Evolutionary conservation across 768 basidiomycete genomes (phyloP), one percentile per base, ranked within the genome.

Genomic region (Lenzites betulinus): DNA sequence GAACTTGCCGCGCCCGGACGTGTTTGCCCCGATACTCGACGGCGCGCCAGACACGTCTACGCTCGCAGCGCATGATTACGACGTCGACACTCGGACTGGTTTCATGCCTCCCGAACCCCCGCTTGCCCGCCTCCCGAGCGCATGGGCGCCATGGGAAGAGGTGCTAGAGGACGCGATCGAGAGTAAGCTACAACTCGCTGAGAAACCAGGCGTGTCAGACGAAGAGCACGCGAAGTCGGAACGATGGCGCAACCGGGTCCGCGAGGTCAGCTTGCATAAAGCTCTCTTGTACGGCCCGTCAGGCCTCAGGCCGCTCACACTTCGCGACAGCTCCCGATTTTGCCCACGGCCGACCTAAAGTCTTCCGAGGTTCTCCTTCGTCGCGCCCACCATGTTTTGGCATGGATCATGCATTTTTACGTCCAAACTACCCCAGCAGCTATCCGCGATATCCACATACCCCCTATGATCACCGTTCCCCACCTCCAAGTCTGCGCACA

Each of bases 61-160:
- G 0, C 68, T 76, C 49, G 75, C 74, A 39, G 75, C 75, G 6
- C 74, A 75, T 55, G 75, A 76, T 54, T 98, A 93, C 77, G 94
- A 98, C 71, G 91, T 98, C 60, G 93, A 95, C 71, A 87, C 89
- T 11, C 79, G 86, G 16, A 93, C 93, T 0, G 95, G 96, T 0
- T 98, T 98, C 73, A 88, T 98, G 85, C 91, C 95, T 2, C 88
- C 90, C 0, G 78, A 84, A 15, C 83, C 86, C 0, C 94, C 94
- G 1, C 71, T 88, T 0, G 66, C 75, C 7, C 82, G 88, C 22
- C 79, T 96, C 1, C 86, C 88, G 0, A 58, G 41, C 0, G 70
- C 75, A 55, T 96, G 85, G 83, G 86, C 85, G 44, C 68, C 75
- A 46, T 98, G 92, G 94, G 93, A 96, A 71, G 71, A 68, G 11